Base-by-base conservation (phyloP, 352 stramenopile species). In the Discostella stelligera region DNA sequence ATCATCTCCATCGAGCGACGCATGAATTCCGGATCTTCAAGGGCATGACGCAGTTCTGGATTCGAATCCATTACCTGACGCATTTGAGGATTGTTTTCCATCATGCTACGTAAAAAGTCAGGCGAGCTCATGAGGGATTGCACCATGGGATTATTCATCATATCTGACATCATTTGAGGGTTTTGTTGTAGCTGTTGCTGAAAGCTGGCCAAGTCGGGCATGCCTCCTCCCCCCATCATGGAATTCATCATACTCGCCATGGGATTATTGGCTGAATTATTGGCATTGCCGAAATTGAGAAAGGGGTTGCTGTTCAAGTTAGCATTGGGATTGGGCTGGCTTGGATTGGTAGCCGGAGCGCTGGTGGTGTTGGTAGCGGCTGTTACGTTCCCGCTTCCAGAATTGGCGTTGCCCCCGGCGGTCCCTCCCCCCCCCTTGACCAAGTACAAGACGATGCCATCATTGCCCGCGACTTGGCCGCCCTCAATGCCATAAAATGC, bases 61-160 rank as follows among this genome's bases (percentile, higher is more conserved):
- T 98, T 98, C 50, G 93, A 87, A 77, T 99, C 95, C 71, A 98
- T 90, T 10, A 98, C 80, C 60, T 95, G 89, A 71, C 96, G 94
- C 86, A 99, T 96, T 74, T 97, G 93, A 7, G 97, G 96, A 83
- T 98, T 98, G 63, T 89, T 95, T 85, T 98, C 91, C 92, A 98
- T 97, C 73, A 98, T 96, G 71, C 76, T 93, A 14, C 92, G 90
- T 89, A 99, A 97, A 46, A 98, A 94, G 60, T 98, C 95, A 2
- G 97, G 96, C 83, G 98, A 98, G 84, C 92, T 97, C 71, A 98
- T 87, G 27, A 99, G 83, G 53, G 76, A 90, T 87, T 98, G 95
- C 77, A 98, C 94, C 88, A 97, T 94, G 59, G 87, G 87, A 69
- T 81, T 85, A 64, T 90, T 90, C 70, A 91, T 80, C 79, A 93